phyloP scores from a whole-genome alignment of 1,284 basidiomycete species.

The Ceratobasidium papillatum region DNA sequence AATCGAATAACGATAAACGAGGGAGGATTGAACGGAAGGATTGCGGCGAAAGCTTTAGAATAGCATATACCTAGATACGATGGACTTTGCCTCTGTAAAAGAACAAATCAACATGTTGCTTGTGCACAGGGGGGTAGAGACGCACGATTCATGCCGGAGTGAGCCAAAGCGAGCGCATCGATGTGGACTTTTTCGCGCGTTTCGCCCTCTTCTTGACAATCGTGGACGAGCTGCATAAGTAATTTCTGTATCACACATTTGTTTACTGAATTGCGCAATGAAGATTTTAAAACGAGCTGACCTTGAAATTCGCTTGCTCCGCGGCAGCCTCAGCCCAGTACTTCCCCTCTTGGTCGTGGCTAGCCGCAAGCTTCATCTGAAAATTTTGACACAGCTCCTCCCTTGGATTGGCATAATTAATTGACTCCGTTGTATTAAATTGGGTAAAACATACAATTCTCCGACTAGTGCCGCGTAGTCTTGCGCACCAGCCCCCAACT shows the following conservation, averaged over 20 bases:
- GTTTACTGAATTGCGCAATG: not conserved
- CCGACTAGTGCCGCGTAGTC: conserved; percentile 10
- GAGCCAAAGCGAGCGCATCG: conserved; percentile 8
- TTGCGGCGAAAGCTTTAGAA: not conserved
- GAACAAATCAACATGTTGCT: not conserved
- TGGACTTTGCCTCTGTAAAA: not conserved
- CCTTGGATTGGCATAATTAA: not conserved
- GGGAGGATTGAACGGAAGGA: not conserved
- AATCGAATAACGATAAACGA: not conserved
- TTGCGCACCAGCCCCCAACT: conserved; percentile 17
- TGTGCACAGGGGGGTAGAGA: not conserved
- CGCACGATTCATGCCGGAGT: conserved; percentile 13
- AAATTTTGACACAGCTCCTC: conserved; percentile 15
- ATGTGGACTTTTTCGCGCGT: conserved; percentile 30
- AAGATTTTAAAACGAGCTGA: not conserved
- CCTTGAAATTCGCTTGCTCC: conserved; percentile 29
- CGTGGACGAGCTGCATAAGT: not conserved
- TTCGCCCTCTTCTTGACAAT: not conserved
- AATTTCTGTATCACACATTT: not conserved
- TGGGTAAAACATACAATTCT: conserved; percentile 5
- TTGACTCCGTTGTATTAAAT: not conserved
- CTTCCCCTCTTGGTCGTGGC: conserved; percentile 30
- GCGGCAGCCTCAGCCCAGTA: conserved; percentile 16
- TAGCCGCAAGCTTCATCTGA: conserved; percentile 34
- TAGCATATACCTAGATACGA: conserved; percentile 4